These are phyloP conservation scores for Trypanosoma avium DNA, from an alignment of 208 protist species.

Conservation along the genomic window DNA sequence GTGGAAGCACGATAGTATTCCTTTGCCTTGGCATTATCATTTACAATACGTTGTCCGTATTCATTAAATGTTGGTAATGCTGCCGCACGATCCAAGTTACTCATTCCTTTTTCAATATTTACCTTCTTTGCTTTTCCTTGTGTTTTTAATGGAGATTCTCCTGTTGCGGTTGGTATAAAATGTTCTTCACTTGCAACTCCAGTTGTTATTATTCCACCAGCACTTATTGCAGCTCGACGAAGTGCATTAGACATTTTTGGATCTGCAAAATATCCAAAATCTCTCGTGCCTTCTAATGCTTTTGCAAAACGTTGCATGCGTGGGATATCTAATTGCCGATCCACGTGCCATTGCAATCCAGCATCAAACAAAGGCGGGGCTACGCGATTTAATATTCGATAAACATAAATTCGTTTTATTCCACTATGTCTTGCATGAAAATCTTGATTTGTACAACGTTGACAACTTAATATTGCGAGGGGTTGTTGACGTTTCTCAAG, in stretches of 20 bases:
- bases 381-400: constrained; percentile 90
- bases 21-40: constrained; percentile 54
- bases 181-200: constrained; percentile 50
- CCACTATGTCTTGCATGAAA: constrained; percentile 87
- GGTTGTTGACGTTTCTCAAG: constrained; percentile 72
- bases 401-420: constrained; percentile 80
- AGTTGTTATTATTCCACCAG: constrained; percentile 33
- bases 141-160: constrained; percentile 28
- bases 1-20: constrained; percentile 68
- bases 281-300: constrained; percentile 70
- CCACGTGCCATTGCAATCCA: constrained; percentile 87
- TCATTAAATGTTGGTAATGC: constrained; percentile 85
- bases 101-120: constrained; percentile 50
- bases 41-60: constrained; percentile 69
- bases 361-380: constrained; percentile 86
- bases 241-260: constrained; percentile 86
- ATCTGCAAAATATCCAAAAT: constrained; percentile 87
- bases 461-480: constrained; percentile 72
- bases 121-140: constrained; percentile 59
- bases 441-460: constrained; percentile 71
- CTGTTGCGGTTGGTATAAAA: constrained; percentile 36
- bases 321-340: constrained; percentile 75
- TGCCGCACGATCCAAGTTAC: constrained; percentile 61
- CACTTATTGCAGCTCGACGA: constrained; percentile 46
- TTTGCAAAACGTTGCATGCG: constrained; percentile 81